Base-by-base conservation (phyloP, 331 rosid species). In the Spiraea crenata region DNA sequence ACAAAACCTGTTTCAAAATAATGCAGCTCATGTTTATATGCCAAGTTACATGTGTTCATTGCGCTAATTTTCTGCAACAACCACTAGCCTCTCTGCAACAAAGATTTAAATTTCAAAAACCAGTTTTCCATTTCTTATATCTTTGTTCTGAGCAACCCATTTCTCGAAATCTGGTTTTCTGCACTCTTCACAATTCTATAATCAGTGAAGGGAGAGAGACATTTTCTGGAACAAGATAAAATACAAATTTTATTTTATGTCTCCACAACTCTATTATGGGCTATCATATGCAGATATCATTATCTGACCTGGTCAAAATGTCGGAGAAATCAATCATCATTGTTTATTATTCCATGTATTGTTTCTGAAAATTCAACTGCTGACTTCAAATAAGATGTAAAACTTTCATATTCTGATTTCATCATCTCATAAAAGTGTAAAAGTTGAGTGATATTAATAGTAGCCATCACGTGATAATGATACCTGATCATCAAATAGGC, bases 241-340 rank as follows among this genome's bases (percentile, higher is more conserved):
- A 20, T 15, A 19, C 54, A 69, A 54, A 7, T 2, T 25, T 20
- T 19, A 52, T 69, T 20, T 10, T 11, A 10, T 20, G 63, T 55
- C 63, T 41, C 31, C 54, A 41, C 47, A 69, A 25, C 56, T 12
- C 63, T 56, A 42, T 54, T n/a, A 56, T 55, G 74, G 74, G 54
- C 64, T 13, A 68, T 52, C 62, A 68, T 39, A 17, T 40, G 34
- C 41, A 72, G 52, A 57, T 62, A 71, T 77, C 76, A 67, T 57
- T 65, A 46, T 63, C 65, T 75, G 79, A 77, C 85, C 81, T 31
- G 65, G 81, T 84, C 83, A 80, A 77, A 64, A 47, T 48, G 65
- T 57, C 57, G 63, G 65, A 46, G 39, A 11, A 20, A 50, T 56
- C 15, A 46, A 37, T 54, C 52, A 51, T 69, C 14, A 65, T 19